These are phyloP conservation scores for Pilaira anomala DNA, from an alignment of 192 early-diverging fungal species.

Conservation along the genomic window DNA sequence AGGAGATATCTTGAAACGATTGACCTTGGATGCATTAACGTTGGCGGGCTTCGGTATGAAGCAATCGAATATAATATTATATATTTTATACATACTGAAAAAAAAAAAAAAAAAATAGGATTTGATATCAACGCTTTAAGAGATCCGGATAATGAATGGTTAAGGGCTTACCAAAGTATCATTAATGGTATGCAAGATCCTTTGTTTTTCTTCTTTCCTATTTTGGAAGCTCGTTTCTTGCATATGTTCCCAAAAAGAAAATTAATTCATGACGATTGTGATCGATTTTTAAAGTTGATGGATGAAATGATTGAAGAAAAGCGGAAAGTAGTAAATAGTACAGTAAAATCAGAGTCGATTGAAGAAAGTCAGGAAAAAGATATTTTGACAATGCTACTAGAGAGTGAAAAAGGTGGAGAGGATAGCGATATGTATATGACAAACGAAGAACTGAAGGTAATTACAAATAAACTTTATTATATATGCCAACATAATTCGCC, in stretches of 20 bases:
- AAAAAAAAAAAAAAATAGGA: constrained; percentile 25
- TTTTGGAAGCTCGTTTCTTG: constrained; percentile 37
- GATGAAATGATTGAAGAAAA: constrained; percentile 7
- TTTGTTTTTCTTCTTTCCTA: constrained; percentile 50
- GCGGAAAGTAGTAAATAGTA: too few relatives aligned
- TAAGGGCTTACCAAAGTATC: constrained; percentile 46
- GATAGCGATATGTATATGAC: too few relatives aligned
- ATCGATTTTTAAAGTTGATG: constrained; percentile 12
- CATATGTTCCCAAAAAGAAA: constrained; percentile 6
- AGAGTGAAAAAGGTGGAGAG: constrained; percentile 1
- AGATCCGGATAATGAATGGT: constrained; percentile 42
- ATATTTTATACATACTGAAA: too few relatives aligned
- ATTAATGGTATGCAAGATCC: constrained; percentile 44
- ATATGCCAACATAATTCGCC: too few relatives aligned
- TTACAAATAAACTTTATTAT: too few relatives aligned
- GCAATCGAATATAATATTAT: too few relatives aligned
- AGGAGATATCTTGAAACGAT: constrained; percentile 16
- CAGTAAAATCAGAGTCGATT: too few relatives aligned
- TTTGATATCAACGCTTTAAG: constrained; percentile 52
- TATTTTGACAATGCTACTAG: constrained; percentile 32
- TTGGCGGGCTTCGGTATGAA: constrained; percentile 27
- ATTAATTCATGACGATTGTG: neutral
- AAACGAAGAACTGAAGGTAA: neutral
- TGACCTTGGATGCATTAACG: constrained; percentile 33
- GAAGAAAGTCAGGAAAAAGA: constrained; percentile 22